These are phyloP conservation scores for Babesia ovis DNA, from an alignment of 169 alveolate species.

Conservation along the genomic window DNA sequence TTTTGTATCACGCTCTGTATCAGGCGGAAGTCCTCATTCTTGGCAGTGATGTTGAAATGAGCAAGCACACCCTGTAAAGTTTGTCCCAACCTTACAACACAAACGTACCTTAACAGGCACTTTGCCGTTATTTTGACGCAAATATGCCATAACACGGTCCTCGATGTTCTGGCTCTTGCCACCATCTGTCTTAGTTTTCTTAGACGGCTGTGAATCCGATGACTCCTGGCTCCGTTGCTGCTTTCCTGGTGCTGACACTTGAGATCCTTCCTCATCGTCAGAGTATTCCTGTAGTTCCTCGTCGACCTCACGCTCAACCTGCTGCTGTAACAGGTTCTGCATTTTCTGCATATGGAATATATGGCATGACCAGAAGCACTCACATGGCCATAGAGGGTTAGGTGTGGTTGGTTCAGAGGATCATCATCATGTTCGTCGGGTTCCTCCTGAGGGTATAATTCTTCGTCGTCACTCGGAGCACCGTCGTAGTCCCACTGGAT, in stretches of 20 bases:
- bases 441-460: constrained; percentile 22
- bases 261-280: constrained; percentile 63
- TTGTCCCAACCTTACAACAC: not conserved
- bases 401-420: constrained; percentile 31
- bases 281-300: constrained; percentile 63
- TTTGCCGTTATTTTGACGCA: constrained; percentile 53
- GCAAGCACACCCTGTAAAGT: constrained; percentile 43
- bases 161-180: constrained; percentile 24
- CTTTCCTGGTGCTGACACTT: constrained; percentile 47
- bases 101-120: constrained; percentile 58
- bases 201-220: constrained; percentile 8
- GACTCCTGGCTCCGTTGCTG: constrained; percentile 23
- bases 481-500: constrained; percentile 61
- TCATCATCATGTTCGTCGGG: constrained; percentile 38
- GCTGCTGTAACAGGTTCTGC: constrained; percentile 55
- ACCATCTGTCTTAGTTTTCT: constrained; percentile 20
- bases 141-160: constrained; percentile 31
- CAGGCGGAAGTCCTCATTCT: constrained; percentile 61
- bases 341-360: constrained; percentile 7
- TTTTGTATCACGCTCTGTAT: constrained; percentile 49
- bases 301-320: constrained; percentile 61
- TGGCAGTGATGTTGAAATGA: constrained; percentile 60
- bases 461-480: constrained; percentile 65
- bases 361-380: not conserved
- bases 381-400: constrained; percentile 61